Evolutionary conservation across 164 flowering plant species (phyloP).

Genomic region (Vitis rupestris): DNA sequence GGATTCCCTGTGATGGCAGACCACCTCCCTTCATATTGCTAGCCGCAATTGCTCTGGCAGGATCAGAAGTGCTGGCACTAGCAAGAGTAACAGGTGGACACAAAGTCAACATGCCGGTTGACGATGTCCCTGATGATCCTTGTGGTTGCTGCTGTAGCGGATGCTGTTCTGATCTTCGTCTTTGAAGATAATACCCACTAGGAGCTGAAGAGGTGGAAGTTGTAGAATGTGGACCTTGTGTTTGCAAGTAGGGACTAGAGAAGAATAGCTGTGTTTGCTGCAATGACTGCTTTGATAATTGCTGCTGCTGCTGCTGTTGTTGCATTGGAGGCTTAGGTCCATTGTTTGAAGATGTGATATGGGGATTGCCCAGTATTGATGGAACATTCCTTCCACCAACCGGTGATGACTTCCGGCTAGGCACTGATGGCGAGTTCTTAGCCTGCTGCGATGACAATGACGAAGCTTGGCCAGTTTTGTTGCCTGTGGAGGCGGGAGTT

Average conservation of each 20-base stretch:
- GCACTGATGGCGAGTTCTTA: conserved; percentile 48
- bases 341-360: conserved; percentile 33
- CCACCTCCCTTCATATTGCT: conserved; percentile 53
- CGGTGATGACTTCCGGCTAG: conserved; percentile 70
- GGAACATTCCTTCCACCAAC: conserved; percentile 58
- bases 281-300: conserved; percentile 30
- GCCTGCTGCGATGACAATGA: conserved; percentile 45
- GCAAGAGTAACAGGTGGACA: conserved; percentile 38
- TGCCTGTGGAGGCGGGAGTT: conserved; percentile 36
- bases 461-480: conserved; percentile 47
- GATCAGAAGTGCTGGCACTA: conserved; percentile 47
- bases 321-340: conserved; percentile 33
- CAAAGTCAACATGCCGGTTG: conserved; percentile 56
- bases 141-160: conserved; percentile 36
- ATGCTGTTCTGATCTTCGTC: conserved; percentile 53
- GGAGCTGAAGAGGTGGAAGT: conserved; percentile 26
- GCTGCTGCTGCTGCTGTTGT: conserved; percentile 31
- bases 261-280: conserved; percentile 64
- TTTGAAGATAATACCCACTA: conserved; percentile 47
- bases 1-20: conserved; percentile 36
- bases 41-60: conserved; percentile 57
- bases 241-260: conserved; percentile 48
- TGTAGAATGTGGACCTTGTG: conserved; percentile 42
- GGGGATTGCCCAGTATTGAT: conserved; percentile 62
- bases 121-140: conserved; percentile 37